Evolutionary conservation across 2,329 filamentous ascomycete genomes (phyloP), one percentile per base, ranked within the genome.

Genomic region (Sordariomycetes sp.): DNA sequence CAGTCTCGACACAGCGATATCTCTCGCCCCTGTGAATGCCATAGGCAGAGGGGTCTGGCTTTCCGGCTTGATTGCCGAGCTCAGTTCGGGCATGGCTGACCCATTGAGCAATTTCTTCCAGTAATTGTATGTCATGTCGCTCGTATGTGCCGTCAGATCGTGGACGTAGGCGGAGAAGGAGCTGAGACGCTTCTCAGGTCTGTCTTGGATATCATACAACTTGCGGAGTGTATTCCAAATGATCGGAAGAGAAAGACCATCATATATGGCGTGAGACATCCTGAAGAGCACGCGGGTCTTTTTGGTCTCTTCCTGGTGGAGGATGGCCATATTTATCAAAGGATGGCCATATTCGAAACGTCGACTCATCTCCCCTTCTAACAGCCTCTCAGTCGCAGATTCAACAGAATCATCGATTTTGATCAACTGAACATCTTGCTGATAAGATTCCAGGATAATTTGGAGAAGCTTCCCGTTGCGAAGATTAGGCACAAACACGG

Each of bases 181-280:
- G n/a, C 37, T 39, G 3, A 42, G 32, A 6, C 36, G 34, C 12
- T 40, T 14, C 5, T 30, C 21, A 29, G 45, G 35, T 2, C n/a
- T 15, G 14, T 21, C 33, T 11, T 31, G 38, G 3, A 36, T 37
- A 12, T 30, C 39, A 24, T 43, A 48, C 0, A 46, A 30, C 1
- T 31, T 20, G 11, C 43, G 41, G 15, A 48, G 38, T 5, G 27
- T 34, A 14, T 37, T 33, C n/a, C 43, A 21, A n/a, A 48, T 35
- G 19, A 39, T 21, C 18, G 42, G 39, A 2, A 48, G 12, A 11
- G 44, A 47, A 24, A 45, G 6, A 12, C 46, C 46, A 15, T 48
- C 46, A 12, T 48, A 48, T 21, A 48, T 12, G 12, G 46, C 46
- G 17, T 48, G 46, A 3, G 42, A 46, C 20, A 46, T 21, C 3